Evolutionary conservation across 441 rosid genomes (phyloP), one percentile per base, ranked within the genome.

Genomic region (Arabidopsis hybrid): DNA sequence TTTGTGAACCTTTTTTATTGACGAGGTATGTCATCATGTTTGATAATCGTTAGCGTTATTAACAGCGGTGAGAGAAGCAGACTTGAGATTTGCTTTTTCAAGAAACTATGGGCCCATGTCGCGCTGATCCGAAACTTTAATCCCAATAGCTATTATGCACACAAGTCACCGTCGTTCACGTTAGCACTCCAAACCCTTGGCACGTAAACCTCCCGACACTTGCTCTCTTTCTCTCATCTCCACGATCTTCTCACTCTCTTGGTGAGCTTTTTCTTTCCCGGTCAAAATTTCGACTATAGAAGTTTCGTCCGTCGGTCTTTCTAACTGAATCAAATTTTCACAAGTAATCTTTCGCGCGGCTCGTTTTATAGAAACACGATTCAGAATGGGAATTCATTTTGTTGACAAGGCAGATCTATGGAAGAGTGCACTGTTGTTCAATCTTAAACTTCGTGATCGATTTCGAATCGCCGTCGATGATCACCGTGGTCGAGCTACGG

Each of bases 391-490:
- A 39, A 83, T 79, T 8, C 92, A 85, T 76, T 72, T 86, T 69
- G 63, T 89, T 47, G 98, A 91, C 13, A 72, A 86, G 42, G 86
- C 86, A 56, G 98, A 91, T 80, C 85, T 87, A 32, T 93, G 97
- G 96, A 91, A 85, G 86, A 84, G 79, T 79, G 92, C 88, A 0
- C 80, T 88, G 4, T 73, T 79, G 9, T 77, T 94, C 7, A 96
- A 89, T 81, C 87, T 86, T 73, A 87, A 81, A 16, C 88, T 91
- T 74, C 79, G 89, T 49, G 88, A 91, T 52, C 90, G 95, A n/a
- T 89, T 94, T 71, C 78, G 95, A 31, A 86, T 94, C 56, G 96
- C 89, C 18, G 98, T 94, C 11, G 92, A 90, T 46, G 81, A 78
- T 51, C 95, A 88, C 52, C 87, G 85, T 36, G 84, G 76, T 72